phyloP scores from a whole-genome alignment of 176 grass and related monocot genomes.

The Thalia dealbata region DNA sequence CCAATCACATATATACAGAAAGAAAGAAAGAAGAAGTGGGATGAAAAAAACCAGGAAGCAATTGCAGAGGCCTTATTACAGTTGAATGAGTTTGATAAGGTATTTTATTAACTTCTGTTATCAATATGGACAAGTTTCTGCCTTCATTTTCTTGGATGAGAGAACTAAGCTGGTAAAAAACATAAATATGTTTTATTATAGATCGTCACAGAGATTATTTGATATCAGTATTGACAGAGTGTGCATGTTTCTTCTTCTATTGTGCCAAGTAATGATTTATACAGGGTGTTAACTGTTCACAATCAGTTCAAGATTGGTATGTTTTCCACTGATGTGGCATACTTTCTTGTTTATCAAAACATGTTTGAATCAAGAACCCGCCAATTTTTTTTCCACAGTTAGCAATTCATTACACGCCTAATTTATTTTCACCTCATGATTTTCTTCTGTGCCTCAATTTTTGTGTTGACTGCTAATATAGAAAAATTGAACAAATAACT shows the following conservation, averaged over 20 bases:
- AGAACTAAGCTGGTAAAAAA: too few species aligned
- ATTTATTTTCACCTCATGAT: neutral
- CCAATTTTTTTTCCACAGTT: too few species aligned
- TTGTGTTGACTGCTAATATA: neutral
- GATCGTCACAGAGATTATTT: too few species aligned
- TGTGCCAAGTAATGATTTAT: neutral
- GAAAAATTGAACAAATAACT: neutral
- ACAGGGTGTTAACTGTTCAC: neutral
- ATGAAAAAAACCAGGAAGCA: conserved; percentile 91
- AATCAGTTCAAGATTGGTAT: neutral
- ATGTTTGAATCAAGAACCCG: neutral
- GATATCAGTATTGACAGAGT: neutral
- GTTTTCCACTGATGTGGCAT: neutral
- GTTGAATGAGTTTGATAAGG: conserved; percentile 98
- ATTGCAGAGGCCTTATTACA: conserved; percentile 73
- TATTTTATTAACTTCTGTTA: conserved; percentile 5
- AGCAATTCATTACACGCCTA: neutral
- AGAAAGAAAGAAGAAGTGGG: conserved; percentile 95
- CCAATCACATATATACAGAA: conserved; percentile 26
- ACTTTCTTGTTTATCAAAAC: neutral
- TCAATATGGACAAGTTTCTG: neutral
- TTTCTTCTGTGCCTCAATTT: neutral
- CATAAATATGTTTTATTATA: too few species aligned
- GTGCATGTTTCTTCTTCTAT: neutral
- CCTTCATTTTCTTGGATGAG: too few species aligned